phyloP scores from a whole-genome alignment of 257 asterid genomes.

The Avicennia marina region DNA sequence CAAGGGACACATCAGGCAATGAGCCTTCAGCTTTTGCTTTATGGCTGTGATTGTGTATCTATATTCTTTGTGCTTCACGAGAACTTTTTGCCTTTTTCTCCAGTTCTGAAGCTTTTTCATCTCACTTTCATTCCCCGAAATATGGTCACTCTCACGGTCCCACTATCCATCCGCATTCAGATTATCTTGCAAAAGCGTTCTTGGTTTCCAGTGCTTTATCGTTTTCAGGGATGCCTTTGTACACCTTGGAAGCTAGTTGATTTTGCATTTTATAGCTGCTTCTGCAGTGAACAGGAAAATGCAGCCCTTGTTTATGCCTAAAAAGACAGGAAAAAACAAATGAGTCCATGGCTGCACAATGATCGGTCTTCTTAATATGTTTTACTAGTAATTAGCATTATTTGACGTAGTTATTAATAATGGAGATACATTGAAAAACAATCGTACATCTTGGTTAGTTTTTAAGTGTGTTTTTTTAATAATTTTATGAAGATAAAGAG shows the following conservation, averaged over 20 bases:
- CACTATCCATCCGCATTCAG: background rate
- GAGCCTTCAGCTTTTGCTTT: constrained; percentile 23
- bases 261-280: constrained; percentile 8
- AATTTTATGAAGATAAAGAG: too few relatives aligned
- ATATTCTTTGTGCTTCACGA: constrained; percentile 29
- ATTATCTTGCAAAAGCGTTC: constrained; percentile 17
- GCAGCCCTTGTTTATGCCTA: too few relatives aligned
- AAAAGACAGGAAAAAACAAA: too few relatives aligned
- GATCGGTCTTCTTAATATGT: too few relatives aligned
- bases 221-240: constrained; percentile 16
- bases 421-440: too few relatives aligned
- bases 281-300: constrained; percentile 15
- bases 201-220: constrained; percentile 22
- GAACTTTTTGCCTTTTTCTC: constrained; percentile 15
- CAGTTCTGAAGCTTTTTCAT: background rate
- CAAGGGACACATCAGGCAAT: constrained; percentile 32
- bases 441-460: too few relatives aligned
- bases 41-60: background rate
- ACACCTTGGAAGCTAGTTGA: too few relatives aligned
- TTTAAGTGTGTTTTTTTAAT: too few relatives aligned
- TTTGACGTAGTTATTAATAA: too few relatives aligned
- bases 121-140: too few relatives aligned
- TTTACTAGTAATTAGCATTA: too few relatives aligned
- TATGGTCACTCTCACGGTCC: constrained; percentile 11
- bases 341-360: too few relatives aligned